A percentile compares a stretch with the other conserved stretches of the same genome.
phyloP scores from a whole-genome alignment of 495 filamentous ascomycete genomes.

The Annulohypoxylon moriforme region DNA sequence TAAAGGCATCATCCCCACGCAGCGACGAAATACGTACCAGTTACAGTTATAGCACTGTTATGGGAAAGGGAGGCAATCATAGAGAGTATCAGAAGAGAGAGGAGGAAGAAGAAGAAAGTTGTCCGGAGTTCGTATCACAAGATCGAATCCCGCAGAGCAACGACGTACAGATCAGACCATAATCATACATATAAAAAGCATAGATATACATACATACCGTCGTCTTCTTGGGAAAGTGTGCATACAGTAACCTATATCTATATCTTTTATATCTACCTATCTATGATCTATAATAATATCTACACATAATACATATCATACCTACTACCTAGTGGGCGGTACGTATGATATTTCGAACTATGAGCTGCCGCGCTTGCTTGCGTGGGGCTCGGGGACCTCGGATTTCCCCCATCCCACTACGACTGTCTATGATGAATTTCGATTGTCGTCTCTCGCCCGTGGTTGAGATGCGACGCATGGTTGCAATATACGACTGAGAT shows the following conservation, averaged over 20 bases:
- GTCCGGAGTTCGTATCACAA: slow-evolving; percentile 23
- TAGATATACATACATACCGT: neutral
- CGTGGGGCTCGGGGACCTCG: slow-evolving; percentile 41
- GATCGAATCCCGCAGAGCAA: slow-evolving; percentile 8
- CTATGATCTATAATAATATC: slow-evolving; percentile 12
- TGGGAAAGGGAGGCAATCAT: slow-evolving; percentile 18
- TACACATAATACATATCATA: slow-evolving; percentile 1
- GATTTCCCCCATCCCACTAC: slow-evolving; percentile 40
- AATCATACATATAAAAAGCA: slow-evolving; percentile 4
- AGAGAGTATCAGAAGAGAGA: neutral
- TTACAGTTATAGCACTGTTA: neutral
- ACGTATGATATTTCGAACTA: slow-evolving; percentile 3
- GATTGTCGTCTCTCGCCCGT: slow-evolving; percentile 35
- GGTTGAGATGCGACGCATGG: slow-evolving; percentile 38
- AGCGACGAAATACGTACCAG: slow-evolving; percentile 22
- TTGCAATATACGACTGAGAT: slow-evolving; percentile 30
- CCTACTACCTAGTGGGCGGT: too few relatives aligned
- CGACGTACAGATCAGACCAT: slow-evolving; percentile 6
- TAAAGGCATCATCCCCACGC: slow-evolving; percentile 44
- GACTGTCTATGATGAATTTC: slow-evolving; percentile 29
- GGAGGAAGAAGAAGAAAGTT: neutral
- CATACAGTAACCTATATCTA: slow-evolving; percentile 9
- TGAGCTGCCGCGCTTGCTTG: slow-evolving; percentile 11
- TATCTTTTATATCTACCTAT: slow-evolving; percentile 4
- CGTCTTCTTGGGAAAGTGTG: neutral